Conservation (phyloP, 1,284 basidiomycete species). For the Austroboletus niveus region DNA sequence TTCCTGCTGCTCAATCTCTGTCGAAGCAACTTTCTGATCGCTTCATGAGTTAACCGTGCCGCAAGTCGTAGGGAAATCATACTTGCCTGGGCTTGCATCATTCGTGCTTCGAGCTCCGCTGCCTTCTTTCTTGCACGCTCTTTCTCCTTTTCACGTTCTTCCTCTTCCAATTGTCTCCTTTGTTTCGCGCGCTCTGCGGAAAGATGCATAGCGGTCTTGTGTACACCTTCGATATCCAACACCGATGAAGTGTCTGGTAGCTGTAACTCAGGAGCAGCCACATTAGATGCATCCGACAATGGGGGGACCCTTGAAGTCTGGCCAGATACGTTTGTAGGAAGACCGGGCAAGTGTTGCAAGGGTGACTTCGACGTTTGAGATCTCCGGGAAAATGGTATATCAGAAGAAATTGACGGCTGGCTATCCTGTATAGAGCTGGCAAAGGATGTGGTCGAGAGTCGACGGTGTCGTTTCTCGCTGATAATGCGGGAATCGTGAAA, state of each 20-base stretch:
- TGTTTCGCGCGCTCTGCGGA: slow-evolving; percentile 86
- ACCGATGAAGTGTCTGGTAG: slow-evolving; percentile 34
- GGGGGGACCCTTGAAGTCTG: slow-evolving; percentile 8
- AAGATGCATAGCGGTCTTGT: slow-evolving; percentile 84
- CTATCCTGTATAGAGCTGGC: slow-evolving; percentile 26
- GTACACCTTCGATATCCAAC: slow-evolving; percentile 68
- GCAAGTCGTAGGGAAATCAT: not conserved
- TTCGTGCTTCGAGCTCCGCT: slow-evolving; percentile 76
- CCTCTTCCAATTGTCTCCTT: slow-evolving; percentile 82
- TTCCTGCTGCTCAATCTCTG: slow-evolving; percentile 12
- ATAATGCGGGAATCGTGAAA: slow-evolving; percentile 19
- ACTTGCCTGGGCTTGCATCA: slow-evolving; percentile 41
- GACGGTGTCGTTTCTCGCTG: slow-evolving; percentile 26
- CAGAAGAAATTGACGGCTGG: slow-evolving; percentile 23
- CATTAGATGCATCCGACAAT: slow-evolving; percentile 44
- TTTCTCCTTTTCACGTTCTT: slow-evolving; percentile 77
- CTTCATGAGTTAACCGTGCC: slow-evolving; percentile 8
- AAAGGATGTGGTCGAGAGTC: slow-evolving; percentile 28
- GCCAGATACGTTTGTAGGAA: slow-evolving; percentile 11
- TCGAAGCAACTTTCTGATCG: slow-evolving; percentile 15
- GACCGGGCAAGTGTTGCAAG: slow-evolving; percentile 37
- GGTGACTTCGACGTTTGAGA: slow-evolving; percentile 28
- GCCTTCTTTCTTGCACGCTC: slow-evolving; percentile 87
- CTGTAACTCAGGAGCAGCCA: slow-evolving; percentile 35
- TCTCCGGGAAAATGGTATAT: slow-evolving; percentile 22